phyloP scores from a whole-genome alignment of 495 filamentous ascomycete species.

The Hypomontagnella monticulosa region DNA sequence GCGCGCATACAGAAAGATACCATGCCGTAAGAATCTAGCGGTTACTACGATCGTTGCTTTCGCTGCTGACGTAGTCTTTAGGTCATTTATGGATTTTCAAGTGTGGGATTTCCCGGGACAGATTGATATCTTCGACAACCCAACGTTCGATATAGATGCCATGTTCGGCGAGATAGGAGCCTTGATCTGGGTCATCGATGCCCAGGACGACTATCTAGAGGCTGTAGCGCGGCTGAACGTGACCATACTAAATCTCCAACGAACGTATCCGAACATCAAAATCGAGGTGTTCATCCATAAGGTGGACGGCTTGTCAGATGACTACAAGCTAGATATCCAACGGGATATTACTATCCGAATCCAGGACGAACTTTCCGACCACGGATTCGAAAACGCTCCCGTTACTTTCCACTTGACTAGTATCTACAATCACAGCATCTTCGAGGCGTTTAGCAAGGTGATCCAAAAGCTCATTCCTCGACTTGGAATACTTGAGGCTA shows the following conservation, averaged over 20 bases:
- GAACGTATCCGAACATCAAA: constrained; percentile 88
- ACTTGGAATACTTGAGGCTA: constrained; percentile 86
- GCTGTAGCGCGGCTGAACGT: constrained; percentile 84
- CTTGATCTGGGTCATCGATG: constrained; percentile 97
- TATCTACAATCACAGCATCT: constrained; percentile 98
- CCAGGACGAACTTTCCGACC: constrained; percentile 92
- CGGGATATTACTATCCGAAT: constrained; percentile 96
- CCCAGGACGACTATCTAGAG: constrained; percentile 95
- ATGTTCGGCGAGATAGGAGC: constrained; percentile 95
- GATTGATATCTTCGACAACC: constrained; percentile 81
- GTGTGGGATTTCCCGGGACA: constrained; percentile 97
- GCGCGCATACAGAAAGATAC: constrained; percentile 91
- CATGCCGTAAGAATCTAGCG: constrained; percentile 71
- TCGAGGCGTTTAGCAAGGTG: constrained; percentile 97
- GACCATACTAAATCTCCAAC: constrained; percentile 86
- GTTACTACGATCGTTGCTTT: background rate
- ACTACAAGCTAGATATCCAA: constrained; percentile 92
- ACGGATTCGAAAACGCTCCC: constrained; percentile 88
- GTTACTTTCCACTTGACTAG: constrained; percentile 94
- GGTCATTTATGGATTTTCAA: constrained; percentile 98
- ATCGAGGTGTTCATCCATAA: constrained; percentile 99
- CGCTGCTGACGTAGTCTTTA: constrained; percentile 45
- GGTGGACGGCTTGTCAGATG: constrained; percentile 91
- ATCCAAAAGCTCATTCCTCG: constrained; percentile 97
- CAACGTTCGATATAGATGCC: constrained; percentile 86